phyloP scores from a whole-genome alignment of 495 filamentous ascomycete genomes.

The Daldinia concentrica region DNA sequence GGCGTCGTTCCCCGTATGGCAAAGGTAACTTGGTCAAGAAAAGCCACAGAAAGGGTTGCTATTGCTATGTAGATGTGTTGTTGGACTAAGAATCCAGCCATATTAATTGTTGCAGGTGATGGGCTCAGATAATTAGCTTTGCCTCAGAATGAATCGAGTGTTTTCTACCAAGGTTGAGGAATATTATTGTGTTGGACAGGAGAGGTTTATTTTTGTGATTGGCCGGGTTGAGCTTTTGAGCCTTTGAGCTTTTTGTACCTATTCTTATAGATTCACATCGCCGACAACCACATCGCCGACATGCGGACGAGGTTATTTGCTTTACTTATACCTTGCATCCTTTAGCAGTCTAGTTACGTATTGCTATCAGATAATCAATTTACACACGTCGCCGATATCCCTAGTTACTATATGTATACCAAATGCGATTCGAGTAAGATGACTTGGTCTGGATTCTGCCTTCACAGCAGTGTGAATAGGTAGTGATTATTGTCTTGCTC shows the following conservation, averaged over 20 bases:
- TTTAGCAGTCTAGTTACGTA: background rate
- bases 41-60: background rate
- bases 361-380: no score
- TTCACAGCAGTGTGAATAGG: no score
- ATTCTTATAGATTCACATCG: constrained; percentile 3
- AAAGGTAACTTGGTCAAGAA: constrained; percentile 6
- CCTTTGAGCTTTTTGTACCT: background rate
- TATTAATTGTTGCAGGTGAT: constrained; percentile 22
- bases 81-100: constrained; percentile 2
- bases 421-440: no score
- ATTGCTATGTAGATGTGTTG: background rate
- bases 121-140: constrained; percentile 14
- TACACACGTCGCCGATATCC: no score
- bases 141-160: constrained; percentile 32
- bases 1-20: constrained; percentile 10
- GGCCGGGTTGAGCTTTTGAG: background rate
- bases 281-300: background rate
- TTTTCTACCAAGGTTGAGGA: background rate
- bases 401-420: no score
- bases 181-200: background rate
- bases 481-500: no score
- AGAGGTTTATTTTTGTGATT: background rate
- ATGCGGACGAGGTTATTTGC: background rate
- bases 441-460: no score
- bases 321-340: background rate